Evolutionary conservation across 1,139 yeast species (phyloP).

Genomic region (Debaryomyces udenii): DNA sequence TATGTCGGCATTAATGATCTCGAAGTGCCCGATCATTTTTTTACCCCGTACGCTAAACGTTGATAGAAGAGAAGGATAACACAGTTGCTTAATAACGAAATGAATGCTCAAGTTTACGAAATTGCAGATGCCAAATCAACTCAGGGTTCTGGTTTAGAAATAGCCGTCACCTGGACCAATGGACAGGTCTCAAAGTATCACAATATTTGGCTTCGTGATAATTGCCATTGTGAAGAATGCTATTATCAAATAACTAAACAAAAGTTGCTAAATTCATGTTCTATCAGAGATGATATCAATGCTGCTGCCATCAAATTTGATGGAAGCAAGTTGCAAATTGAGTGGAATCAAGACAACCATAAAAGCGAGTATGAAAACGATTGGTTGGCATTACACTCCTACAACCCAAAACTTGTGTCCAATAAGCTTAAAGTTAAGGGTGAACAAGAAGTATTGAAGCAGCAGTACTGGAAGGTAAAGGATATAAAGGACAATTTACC

Average conservation of each 20-base stretch:
- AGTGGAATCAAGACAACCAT: conserved; percentile 57
- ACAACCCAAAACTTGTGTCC: conserved; percentile 52
- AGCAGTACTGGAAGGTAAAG: conserved; percentile 52
- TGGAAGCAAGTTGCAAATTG: conserved; percentile 27
- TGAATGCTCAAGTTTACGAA: background rate
- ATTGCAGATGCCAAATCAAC: conserved; percentile 4
- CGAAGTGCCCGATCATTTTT: too few relatives aligned
- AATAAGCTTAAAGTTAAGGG: conserved; percentile 30
- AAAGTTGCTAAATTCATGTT: conserved; percentile 61
- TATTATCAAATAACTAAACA: conserved; percentile 66
- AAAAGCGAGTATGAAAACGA: conserved; percentile 44
- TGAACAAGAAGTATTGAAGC: conserved; percentile 31
- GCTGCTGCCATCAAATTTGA: conserved; percentile 28
- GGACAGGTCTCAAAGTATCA: conserved; percentile 34
- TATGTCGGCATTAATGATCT: too few relatives aligned
- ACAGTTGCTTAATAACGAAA: background rate
- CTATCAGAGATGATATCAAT: conserved; percentile 50
- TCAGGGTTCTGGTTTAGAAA: conserved; percentile 4
- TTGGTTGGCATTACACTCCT: conserved; percentile 66
- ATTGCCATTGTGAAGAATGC: conserved; percentile 66
- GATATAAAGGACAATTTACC: conserved; percentile 52
- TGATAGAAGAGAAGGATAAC: too few relatives aligned
- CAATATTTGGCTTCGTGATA: conserved; percentile 70
- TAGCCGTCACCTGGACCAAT: conserved; percentile 15
- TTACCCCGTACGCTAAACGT: too few relatives aligned